Evolutionary conservation across 2,329 filamentous ascomycete species (phyloP).

Genomic region (Pseudogymnoascus sp.): DNA sequence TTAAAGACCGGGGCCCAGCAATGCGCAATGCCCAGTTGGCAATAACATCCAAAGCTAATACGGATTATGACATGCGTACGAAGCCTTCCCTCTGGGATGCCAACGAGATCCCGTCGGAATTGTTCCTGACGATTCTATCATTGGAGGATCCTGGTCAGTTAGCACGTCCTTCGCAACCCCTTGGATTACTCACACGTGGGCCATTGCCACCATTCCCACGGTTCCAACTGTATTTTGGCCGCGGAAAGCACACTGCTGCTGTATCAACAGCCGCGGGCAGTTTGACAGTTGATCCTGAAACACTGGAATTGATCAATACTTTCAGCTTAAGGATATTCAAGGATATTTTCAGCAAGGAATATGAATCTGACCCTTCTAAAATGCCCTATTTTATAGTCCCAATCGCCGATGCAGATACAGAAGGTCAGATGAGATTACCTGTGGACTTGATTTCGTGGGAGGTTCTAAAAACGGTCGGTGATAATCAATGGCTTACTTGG

Average conservation of each 20-base stretch:
- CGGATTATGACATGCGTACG: conserved; percentile 65
- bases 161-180: conserved; percentile 49
- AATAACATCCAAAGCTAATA: conserved; percentile 68
- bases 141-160: conserved; percentile 50
- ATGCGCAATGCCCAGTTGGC: conserved; percentile 86
- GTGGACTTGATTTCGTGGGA: conserved; percentile 52
- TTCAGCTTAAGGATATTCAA: conserved; percentile 73
- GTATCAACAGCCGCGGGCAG: conserved; percentile 35
- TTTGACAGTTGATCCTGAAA: conserved; percentile 37
- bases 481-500: conserved; percentile 29
- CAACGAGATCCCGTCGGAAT: conserved; percentile 38
- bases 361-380: conserved; percentile 51
- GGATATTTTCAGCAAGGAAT: conserved; percentile 86
- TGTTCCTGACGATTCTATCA: conserved; percentile 57
- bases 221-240: conserved; percentile 67
- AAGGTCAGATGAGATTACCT: conserved; percentile 9
- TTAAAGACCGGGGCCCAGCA: conserved; percentile 61
- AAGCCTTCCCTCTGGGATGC: conserved; percentile 70
- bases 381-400: conserved; percentile 84
- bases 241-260: conserved; percentile 52
- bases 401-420: conserved; percentile 19
- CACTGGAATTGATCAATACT: conserved; percentile 49
- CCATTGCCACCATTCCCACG: conserved; percentile 55
- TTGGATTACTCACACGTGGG: conserved; percentile 64
- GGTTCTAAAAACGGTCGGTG: conserved; percentile 37